Evolutionary conservation across 371 early-diverging fungal species (phyloP).

Genomic region (Chytridiales sp.): DNA sequence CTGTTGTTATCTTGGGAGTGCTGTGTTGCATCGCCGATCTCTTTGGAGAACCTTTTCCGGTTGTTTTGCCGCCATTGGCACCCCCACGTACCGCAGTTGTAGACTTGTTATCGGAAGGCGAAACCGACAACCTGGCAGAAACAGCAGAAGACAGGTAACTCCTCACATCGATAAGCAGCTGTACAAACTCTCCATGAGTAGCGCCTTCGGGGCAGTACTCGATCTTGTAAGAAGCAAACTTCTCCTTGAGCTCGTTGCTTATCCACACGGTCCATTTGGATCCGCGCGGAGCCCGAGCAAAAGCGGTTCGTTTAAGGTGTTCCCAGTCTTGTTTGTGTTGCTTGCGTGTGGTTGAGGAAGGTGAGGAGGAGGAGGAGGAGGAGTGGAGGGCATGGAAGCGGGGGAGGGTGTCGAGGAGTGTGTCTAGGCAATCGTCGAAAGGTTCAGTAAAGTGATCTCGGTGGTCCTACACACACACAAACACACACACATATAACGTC

Average conservation of each 20-base stretch:
- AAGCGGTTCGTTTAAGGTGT: not conserved
- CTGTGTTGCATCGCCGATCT: no score
- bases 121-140: no score
- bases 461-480: slow-evolving; percentile 10
- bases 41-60: no score
- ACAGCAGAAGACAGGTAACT: no score
- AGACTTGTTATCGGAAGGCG: no score
- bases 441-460: not conserved
- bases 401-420: slow-evolving; percentile 6
- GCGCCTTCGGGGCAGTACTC: no score
- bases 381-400: not conserved
- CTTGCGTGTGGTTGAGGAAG: not conserved
- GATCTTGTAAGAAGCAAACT: slow-evolving; percentile 9
- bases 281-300: not conserved
- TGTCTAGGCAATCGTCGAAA: slow-evolving; percentile 7
- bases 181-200: slow-evolving; percentile 12
- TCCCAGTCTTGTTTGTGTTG: no score
- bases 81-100: no score
- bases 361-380: not conserved
- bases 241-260: slow-evolving; percentile 9
- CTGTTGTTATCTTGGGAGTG: no score
- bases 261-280: slow-evolving; percentile 14
- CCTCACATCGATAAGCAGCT: not conserved
- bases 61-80: no score
- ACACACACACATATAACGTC: no score